phyloP scores from a whole-genome alignment of 2,329 filamentous ascomycete species.

The Penicillium sp. region DNA sequence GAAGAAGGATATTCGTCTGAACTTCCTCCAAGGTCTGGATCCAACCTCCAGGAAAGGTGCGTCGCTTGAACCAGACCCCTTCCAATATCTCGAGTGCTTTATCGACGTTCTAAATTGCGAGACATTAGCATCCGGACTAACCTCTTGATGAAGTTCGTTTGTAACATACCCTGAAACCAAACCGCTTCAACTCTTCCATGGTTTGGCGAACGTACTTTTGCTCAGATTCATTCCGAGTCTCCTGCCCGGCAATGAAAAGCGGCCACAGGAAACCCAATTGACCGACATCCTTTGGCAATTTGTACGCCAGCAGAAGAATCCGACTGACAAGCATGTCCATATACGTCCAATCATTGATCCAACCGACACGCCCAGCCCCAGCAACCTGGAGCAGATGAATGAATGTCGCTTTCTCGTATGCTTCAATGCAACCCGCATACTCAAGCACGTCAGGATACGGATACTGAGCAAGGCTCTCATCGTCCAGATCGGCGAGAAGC shows the following conservation, averaged over 20 bases:
- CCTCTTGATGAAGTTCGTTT: background rate
- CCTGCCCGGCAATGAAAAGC: slow-evolving; percentile 37
- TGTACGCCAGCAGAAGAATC: slow-evolving; percentile 32
- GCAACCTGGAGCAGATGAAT: slow-evolving; percentile 36
- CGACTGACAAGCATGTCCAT: slow-evolving; percentile 33
- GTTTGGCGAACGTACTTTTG: slow-evolving; percentile 35
- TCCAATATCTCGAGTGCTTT: slow-evolving; percentile 33
- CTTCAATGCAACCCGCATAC: slow-evolving; percentile 38
- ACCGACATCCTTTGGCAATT: slow-evolving; percentile 35
- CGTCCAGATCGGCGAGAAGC: slow-evolving; percentile 29
- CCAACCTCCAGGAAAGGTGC: slow-evolving; percentile 36
- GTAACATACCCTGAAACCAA: slow-evolving; percentile 31
- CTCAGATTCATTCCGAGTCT: slow-evolving; percentile 30
- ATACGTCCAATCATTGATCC: slow-evolving; percentile 27
- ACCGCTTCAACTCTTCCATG: slow-evolving; percentile 30
- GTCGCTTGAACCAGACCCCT: slow-evolving; percentile 34
- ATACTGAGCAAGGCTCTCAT: slow-evolving; percentile 29
- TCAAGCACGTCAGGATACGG: slow-evolving; percentile 35
- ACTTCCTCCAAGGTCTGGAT: slow-evolving; percentile 35
- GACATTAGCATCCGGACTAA: background rate
- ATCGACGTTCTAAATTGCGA: slow-evolving; percentile 30
- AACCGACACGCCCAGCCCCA: slow-evolving; percentile 31
- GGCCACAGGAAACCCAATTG: slow-evolving; percentile 37
- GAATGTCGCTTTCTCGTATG: slow-evolving; percentile 40
- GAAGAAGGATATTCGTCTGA: slow-evolving; percentile 35